A percentile compares a stretch with the other conserved stretches of the same genome.
phyloP scores from a whole-genome alignment of 1,139 yeast genomes.

The Zygoascus sp. region DNA sequence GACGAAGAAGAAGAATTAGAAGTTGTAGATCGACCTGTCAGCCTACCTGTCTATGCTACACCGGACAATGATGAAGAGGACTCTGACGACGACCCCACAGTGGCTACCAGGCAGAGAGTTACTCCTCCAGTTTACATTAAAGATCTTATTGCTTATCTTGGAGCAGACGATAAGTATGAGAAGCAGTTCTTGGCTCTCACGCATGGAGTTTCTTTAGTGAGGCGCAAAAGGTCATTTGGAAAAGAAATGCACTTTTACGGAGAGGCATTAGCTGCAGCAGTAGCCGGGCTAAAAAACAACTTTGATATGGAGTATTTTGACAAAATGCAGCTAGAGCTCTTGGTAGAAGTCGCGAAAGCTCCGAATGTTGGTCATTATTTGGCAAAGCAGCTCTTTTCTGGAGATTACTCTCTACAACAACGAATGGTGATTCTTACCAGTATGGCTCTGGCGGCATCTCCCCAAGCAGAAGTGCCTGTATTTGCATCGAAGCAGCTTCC shows the following conservation, averaged over 20 bases:
- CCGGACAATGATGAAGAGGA: conserved; percentile 40
- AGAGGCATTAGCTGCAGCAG: conserved; percentile 42
- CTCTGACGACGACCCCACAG: conserved; percentile 52
- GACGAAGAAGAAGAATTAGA: conserved; percentile 15
- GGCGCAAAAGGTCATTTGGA: conserved; percentile 50
- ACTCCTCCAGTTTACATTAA: conserved; percentile 57
- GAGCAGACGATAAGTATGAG: conserved; percentile 46
- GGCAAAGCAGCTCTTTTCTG: conserved; percentile 45
- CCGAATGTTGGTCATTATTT: conserved; percentile 38
- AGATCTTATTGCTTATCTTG: conserved; percentile 54
- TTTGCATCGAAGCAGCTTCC: conserved; percentile 49
- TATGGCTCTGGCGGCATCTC: conserved; percentile 50
- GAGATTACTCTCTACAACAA: conserved; percentile 65
- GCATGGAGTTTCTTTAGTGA: conserved; percentile 51
- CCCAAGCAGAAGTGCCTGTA: conserved; percentile 43
- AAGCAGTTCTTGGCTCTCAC: conserved; percentile 49
- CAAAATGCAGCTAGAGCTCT: conserved; percentile 43
- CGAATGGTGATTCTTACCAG: conserved; percentile 53
- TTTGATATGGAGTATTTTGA: conserved; percentile 51
- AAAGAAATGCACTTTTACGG: conserved; percentile 52
- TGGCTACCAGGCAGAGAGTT: conserved; percentile 39
- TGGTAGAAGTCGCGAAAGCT: conserved; percentile 53
- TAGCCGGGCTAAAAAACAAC: conserved; percentile 48
- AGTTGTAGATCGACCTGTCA: conserved; percentile 9
- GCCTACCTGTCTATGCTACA: conserved; percentile 26